These are phyloP conservation scores for Paraglomus brasilianum DNA, from an alignment of 192 early-diverging fungal species.

Conservation along the genomic window DNA sequence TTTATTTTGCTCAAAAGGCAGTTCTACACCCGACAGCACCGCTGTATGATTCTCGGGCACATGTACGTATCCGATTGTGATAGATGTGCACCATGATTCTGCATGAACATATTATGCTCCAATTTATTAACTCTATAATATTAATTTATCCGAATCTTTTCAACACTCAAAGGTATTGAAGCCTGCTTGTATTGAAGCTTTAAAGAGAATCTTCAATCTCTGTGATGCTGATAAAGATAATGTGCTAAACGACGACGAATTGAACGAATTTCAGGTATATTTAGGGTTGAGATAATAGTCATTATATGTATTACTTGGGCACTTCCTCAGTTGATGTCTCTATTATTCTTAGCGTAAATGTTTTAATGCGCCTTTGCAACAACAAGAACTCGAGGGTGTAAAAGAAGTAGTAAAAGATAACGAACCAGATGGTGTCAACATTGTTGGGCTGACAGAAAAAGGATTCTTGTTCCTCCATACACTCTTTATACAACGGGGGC, in stretches of 20 bases:
- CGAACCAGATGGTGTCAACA: slow-evolving; percentile 82
- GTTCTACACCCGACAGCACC: slow-evolving; percentile 96
- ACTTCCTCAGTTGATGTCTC: too few relatives aligned
- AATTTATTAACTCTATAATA: too few relatives aligned
- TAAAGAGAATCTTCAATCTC: slow-evolving; percentile 90
- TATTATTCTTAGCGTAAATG: slow-evolving; percentile 73
- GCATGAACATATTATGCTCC: too few relatives aligned
- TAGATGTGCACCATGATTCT: too few relatives aligned
- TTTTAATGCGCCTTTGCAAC: slow-evolving; percentile 93
- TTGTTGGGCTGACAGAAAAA: slow-evolving; percentile 82
- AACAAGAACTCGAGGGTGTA: slow-evolving; percentile 94
- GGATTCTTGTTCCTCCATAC: slow-evolving; percentile 94
- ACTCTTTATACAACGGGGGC: slow-evolving; percentile 94
- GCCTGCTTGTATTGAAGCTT: slow-evolving; percentile 85
- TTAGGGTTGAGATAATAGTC: too few relatives aligned
- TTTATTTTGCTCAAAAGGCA: slow-evolving; percentile 99
- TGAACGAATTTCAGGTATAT: slow-evolving; percentile 92
- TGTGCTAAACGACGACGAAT: slow-evolving; percentile 86
- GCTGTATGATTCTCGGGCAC: slow-evolving; percentile 92
- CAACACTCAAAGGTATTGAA: slow-evolving; percentile 61
- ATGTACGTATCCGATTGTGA: slow-evolving; percentile 60
- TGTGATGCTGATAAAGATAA: slow-evolving; percentile 96
- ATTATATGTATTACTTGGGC: background rate
- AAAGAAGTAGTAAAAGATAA: slow-evolving; percentile 92
- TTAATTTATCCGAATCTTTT: background rate